phyloP scores from a whole-genome alignment of 2,329 filamentous ascomycete genomes.

The Aspergillus niger region DNA sequence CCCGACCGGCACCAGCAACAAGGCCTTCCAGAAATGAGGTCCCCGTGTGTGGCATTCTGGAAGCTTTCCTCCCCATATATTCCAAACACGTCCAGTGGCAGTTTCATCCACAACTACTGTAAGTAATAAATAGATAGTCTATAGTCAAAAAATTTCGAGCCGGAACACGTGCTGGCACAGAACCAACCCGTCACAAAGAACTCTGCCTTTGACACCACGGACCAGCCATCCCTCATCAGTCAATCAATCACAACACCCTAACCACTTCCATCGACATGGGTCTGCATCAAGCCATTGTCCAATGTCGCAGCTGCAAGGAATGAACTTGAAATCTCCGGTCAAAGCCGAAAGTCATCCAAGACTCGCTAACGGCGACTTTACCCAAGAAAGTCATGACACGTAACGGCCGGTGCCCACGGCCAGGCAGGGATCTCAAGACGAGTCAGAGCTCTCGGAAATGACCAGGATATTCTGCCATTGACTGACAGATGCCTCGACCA shows the following conservation, averaged over 20 bases:
- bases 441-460: background rate
- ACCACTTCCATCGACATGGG: background rate
- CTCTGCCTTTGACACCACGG: background rate
- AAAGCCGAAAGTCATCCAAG: background rate
- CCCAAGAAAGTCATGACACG: slow-evolving; percentile 34
- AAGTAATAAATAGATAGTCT: background rate
- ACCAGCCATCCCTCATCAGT: background rate
- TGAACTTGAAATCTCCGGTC: background rate
- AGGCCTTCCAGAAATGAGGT: background rate
- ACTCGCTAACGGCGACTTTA: slow-evolving; percentile 19
- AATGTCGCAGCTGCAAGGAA: background rate
- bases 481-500: background rate
- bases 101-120: background rate
- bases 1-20: background rate
- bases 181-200: background rate
- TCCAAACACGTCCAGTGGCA: background rate
- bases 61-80: slow-evolving; percentile 5
- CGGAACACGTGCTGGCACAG: background rate
- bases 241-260: background rate
- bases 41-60: background rate
- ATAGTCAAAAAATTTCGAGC: background rate
- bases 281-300: background rate
- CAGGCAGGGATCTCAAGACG: background rate
- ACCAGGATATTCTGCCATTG: background rate
- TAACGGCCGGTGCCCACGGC: slow-evolving; percentile 25